Evolutionary conservation across 2,329 filamentous ascomycete species (phyloP).

Genomic region (Pseudohalonectria lignicola): DNA sequence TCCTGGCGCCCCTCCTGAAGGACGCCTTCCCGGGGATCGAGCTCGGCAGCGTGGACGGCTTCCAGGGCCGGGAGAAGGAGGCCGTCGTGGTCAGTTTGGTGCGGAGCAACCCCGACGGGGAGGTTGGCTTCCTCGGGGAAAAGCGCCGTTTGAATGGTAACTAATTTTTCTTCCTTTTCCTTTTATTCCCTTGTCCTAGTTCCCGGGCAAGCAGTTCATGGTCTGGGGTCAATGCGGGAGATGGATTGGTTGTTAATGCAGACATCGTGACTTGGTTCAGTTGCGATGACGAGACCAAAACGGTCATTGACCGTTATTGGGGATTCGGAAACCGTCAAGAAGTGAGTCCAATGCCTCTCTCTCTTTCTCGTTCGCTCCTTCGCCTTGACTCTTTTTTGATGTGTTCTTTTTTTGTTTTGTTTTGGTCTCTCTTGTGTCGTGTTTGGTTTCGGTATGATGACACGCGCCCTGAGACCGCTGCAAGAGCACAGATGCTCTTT

Average conservation of each 20-base stretch:
- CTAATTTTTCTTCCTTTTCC: neutral
- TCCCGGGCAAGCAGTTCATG: neutral
- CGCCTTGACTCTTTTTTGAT: constrained; percentile 1
- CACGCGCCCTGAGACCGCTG: constrained; percentile 1
- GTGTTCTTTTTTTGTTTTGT: neutral
- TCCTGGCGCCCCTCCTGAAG: constrained; percentile 67
- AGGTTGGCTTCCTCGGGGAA: constrained; percentile 89
- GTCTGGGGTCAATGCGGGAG: neutral
- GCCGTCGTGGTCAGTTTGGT: constrained; percentile 91
- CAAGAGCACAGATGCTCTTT: neutral
- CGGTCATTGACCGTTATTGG: constrained; percentile 84
- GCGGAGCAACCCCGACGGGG: constrained; percentile 72
- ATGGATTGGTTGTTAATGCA: constrained; percentile 13
- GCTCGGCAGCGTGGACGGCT: constrained; percentile 93
- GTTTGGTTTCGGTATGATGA: neutral
- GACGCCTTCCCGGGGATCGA: constrained; percentile 77
- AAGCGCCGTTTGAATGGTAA: constrained; percentile 83
- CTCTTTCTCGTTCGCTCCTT: constrained; percentile 1
- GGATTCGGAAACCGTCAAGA: constrained; percentile 85
- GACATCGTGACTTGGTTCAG: constrained; percentile 34
- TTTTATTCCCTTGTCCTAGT: neutral
- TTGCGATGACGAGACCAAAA: constrained; percentile 93
- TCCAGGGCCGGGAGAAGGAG: constrained; percentile 92
- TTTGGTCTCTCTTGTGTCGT: neutral
- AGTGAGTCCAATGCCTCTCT: constrained; percentile 30